phyloP scores from a whole-genome alignment of 2,329 filamentous ascomycete genomes.

The Hirsutella minnesotensis region DNA sequence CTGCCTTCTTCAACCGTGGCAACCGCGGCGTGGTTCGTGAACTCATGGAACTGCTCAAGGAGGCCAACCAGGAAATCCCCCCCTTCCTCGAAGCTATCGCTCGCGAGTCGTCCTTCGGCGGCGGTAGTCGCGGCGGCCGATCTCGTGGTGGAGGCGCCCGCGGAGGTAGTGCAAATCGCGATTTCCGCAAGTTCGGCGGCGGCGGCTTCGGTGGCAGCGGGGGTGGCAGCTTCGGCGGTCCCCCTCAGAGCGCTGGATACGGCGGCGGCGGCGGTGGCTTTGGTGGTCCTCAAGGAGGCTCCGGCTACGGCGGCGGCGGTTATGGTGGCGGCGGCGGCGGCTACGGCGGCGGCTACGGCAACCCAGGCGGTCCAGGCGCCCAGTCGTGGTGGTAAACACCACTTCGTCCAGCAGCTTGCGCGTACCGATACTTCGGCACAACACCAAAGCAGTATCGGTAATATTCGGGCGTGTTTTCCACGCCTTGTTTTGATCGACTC shows the following conservation, averaged over 20 bases:
- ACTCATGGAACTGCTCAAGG: conserved; percentile 93
- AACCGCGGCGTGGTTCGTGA: conserved; percentile 97
- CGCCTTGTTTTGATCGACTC: conserved; percentile 11
- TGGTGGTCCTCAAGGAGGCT: conserved; percentile 21
- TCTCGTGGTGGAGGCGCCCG: conserved; percentile 45
- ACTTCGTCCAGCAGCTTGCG: conserved; percentile 4
- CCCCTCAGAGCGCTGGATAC: conserved; percentile 21
- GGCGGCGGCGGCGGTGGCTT: conserved; percentile 31
- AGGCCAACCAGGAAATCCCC: conserved; percentile 95
- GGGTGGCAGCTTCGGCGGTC: conserved; percentile 25
- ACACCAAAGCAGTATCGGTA: conserved; percentile 4
- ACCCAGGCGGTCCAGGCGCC: conserved; percentile 57
- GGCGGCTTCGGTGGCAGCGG: conserved; percentile 35
- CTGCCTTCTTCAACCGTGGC: conserved; percentile 98
- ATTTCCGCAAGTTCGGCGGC: conserved; percentile 73
- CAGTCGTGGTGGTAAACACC: conserved; percentile 52
- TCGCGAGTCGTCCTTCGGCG: conserved; percentile 80
- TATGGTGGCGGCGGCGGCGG: conserved; percentile 31
- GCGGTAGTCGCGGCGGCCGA: conserved; percentile 51
- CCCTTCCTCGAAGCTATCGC: conserved; percentile 94
- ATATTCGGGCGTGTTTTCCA: conserved; percentile 4
- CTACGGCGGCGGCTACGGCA: conserved; percentile 40
- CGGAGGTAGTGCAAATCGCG: conserved; percentile 70
- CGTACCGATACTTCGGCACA: not conserved
- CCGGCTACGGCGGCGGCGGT: conserved; percentile 26